A percentile compares a stretch with the other conserved stretches of the same genome.
Conservation (phyloP, 1,284 basidiomycete species). For the Tilletia horrida region DNA sequence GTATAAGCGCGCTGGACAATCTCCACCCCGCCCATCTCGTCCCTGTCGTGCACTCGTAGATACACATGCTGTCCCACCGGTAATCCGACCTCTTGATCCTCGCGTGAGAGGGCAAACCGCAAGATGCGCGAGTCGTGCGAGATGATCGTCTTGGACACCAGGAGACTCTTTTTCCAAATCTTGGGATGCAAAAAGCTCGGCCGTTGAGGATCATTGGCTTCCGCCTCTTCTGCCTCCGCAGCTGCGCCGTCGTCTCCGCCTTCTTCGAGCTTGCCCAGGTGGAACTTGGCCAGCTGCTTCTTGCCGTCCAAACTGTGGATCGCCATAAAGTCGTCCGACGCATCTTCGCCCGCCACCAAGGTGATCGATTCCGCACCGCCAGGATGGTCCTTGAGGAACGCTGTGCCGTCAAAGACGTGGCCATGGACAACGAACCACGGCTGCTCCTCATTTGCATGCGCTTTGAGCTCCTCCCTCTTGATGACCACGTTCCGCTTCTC, state of each 20-base stretch:
- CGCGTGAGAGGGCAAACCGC: slow-evolving; percentile 61
- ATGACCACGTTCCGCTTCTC: slow-evolving; percentile 58
- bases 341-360: slow-evolving; percentile 65
- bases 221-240: slow-evolving; percentile 20
- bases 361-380: slow-evolving; percentile 66
- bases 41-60: slow-evolving; percentile 47
- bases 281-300: slow-evolving; percentile 60
- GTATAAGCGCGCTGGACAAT: slow-evolving; percentile 67
- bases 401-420: slow-evolving; percentile 62
- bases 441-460: slow-evolving; percentile 57
- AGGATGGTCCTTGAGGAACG: slow-evolving; percentile 65
- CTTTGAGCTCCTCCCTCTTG: slow-evolving; percentile 60
- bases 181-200: slow-evolving; percentile 60
- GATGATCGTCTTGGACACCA: slow-evolving; percentile 58
- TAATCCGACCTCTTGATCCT: slow-evolving; percentile 62
- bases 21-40: slow-evolving; percentile 54
- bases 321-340: slow-evolving; percentile 66
- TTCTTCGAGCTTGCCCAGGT: slow-evolving; percentile 32
- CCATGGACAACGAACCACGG: slow-evolving; percentile 67
- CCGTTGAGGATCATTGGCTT: slow-evolving; percentile 33
- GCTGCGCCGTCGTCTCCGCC: slow-evolving; percentile 10
- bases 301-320: slow-evolving; percentile 63
- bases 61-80: slow-evolving; percentile 67
- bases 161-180: slow-evolving; percentile 61
- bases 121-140: slow-evolving; percentile 63